A percentile compares a stretch with the other conserved stretches of the same genome.
These are phyloP conservation scores for Citrullus amarus DNA, from an alignment of 306 rosid genomes.

Conservation along the genomic window DNA sequence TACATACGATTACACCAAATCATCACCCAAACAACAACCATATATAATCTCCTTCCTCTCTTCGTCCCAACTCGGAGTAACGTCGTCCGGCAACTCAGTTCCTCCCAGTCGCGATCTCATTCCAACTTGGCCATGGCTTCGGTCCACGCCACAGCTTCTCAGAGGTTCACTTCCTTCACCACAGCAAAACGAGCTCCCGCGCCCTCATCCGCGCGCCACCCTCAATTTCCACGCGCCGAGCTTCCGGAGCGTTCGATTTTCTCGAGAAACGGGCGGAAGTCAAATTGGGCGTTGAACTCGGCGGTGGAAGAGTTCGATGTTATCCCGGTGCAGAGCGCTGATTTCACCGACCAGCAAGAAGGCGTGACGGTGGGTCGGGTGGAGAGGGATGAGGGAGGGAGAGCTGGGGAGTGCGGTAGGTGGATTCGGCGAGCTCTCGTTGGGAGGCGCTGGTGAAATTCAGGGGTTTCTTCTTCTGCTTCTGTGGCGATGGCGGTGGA, in stretches of 20 bases:
- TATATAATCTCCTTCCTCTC: conserved; percentile 5
- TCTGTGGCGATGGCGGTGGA: conserved; percentile 30
- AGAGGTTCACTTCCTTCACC: conserved; percentile 30
- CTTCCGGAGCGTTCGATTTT: conserved; percentile 13
- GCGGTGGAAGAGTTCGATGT: conserved; percentile 44
- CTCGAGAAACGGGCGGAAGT: conserved; percentile 17
- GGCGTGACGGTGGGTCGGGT: conserved; percentile 39
- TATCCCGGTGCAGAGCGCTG: conserved; percentile 46
- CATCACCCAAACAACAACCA: not conserved
- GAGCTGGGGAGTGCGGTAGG: conserved; percentile 51
- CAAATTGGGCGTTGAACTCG: conserved; percentile 18
- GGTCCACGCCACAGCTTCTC: conserved; percentile 44
- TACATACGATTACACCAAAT: not conserved
- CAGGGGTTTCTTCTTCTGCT: conserved; percentile 48
- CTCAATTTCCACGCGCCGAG: conserved; percentile 12
- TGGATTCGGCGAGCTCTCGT: conserved; percentile 58
- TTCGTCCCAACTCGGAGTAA: conserved; percentile 11
- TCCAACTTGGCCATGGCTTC: conserved; percentile 41
- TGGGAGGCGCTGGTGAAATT: conserved; percentile 43
- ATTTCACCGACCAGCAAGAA: conserved; percentile 56
- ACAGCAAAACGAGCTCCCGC: conserved; percentile 12
- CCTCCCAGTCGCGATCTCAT: not conserved
- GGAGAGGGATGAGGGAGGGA: conserved; percentile 46
- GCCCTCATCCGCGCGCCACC: not conserved
- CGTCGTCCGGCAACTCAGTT: not conserved